phyloP scores from a whole-genome alignment of 1,284 basidiomycete genomes.

The Sanghuangporus sanghuang region DNA sequence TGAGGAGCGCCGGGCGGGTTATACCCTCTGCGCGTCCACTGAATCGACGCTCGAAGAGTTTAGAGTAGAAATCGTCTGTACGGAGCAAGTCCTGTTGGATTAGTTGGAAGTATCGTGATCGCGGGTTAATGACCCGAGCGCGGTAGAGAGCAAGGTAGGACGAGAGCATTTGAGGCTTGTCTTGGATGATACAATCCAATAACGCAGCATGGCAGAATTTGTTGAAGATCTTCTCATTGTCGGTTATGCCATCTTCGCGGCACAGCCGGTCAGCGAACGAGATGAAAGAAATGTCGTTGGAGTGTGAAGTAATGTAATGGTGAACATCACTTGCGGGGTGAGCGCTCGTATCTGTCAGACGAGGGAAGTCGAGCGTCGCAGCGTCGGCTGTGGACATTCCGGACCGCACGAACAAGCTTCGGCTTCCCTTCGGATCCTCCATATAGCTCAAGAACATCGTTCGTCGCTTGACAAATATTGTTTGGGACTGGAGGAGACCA shows the following conservation, averaged over 20 bases:
- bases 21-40: constrained; percentile 61
- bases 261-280: constrained; percentile 75
- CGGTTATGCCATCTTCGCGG: constrained; percentile 50
- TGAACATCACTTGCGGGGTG: constrained; percentile 69
- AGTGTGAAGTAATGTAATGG: constrained; percentile 82
- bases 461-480: constrained; percentile 87
- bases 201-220: constrained; percentile 74
- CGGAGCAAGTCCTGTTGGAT: constrained; percentile 67
- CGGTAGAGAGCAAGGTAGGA: constrained; percentile 70
- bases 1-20: constrained; percentile 55
- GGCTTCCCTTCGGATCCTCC: constrained; percentile 88
- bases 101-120: constrained; percentile 57
- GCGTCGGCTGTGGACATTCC: constrained; percentile 72
- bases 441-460: constrained; percentile 91
- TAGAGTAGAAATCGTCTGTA: constrained; percentile 66
- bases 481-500: constrained; percentile 70
- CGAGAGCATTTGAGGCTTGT: constrained; percentile 77
- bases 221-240: constrained; percentile 58
- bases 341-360: constrained; percentile 58
- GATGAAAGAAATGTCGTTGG: constrained; percentile 70
- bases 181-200: constrained; percentile 84
- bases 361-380: constrained; percentile 77
- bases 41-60: constrained; percentile 65
- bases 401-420: constrained; percentile 81
- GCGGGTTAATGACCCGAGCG: constrained; percentile 53